These are phyloP conservation scores for Rhizopogon vesiculosus DNA, from an alignment of 768 basidiomycete species.

Conservation along the genomic window DNA sequence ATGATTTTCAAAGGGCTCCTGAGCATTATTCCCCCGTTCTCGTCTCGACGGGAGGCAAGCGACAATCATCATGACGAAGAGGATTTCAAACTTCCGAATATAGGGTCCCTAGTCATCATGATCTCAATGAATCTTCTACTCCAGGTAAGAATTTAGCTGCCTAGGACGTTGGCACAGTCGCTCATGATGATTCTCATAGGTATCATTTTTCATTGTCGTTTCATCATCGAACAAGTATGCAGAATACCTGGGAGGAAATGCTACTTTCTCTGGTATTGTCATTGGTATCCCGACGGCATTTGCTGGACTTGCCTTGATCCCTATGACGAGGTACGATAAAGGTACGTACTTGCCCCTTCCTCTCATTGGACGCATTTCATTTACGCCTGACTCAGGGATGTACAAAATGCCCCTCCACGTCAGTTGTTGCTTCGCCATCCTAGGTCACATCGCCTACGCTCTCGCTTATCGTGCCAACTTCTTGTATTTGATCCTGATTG, in stretches of 20 bases:
- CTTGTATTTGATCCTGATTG: conserved; percentile 26
- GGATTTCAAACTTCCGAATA: too few species aligned
- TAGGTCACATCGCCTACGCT: conserved; percentile 35
- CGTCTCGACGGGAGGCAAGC: too few species aligned
- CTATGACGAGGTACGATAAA: conserved; percentile 50
- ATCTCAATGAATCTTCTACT: too few species aligned
- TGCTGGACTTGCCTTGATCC: conserved; percentile 53
- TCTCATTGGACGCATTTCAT: background rate
- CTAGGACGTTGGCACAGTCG: too few species aligned
- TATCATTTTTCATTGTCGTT: conserved; percentile 66
- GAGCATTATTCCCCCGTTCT: too few species aligned
- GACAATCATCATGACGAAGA: too few species aligned
- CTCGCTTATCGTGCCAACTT: too few species aligned
- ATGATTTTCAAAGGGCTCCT: too few species aligned
- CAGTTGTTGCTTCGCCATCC: conserved; percentile 44
- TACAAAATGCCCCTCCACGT: conserved; percentile 55
- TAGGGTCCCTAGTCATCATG: too few species aligned
- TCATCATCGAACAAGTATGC: conserved; percentile 65
- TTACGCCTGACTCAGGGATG: conserved; percentile 28
- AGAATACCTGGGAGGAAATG: conserved; percentile 57
- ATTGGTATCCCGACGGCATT: conserved; percentile 66
- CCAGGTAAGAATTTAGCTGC: too few species aligned
- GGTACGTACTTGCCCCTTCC: conserved; percentile 30
- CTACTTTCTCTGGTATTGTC: conserved; percentile 63
- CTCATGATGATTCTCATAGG: conserved; percentile 25